Evolutionary conservation across 805 yeast species (phyloP), one percentile per base, ranked within the genome.

Genomic region (Pichia paraexigua): DNA sequence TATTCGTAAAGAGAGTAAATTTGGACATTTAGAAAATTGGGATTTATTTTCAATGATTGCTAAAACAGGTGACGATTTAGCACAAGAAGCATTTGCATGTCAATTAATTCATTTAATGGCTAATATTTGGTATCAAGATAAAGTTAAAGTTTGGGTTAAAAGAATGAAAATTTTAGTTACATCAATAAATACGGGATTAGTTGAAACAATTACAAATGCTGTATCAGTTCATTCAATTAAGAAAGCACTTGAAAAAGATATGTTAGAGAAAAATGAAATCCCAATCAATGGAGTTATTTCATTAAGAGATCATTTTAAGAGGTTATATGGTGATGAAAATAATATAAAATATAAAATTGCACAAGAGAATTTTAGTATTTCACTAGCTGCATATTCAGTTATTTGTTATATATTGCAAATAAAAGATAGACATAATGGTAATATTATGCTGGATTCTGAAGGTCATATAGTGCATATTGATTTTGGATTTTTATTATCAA

Each of bases 21-120:
- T 74, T 62, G 99, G 99, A 0, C 94, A 90, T 63, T 67, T 86
- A 32, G 87, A 85, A 25, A 87, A 89, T 64, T 94, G 99, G 99
- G 97, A 94, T 56, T 67, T 94, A 41, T 89, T 92, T 58, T 91
- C 97, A 0, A 97, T 92, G 2, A 94, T 94, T 63, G 96, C 95
- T 13, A 94, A 94, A 63, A 92, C 96, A 30, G 99, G 99, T 37
- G 92, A 87, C 61, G 99, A 94, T 69, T 67, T 94, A 48, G 86
- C 96, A 24, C 99, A 94, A 65, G 99, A 94, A 66, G 97, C 99
- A 0, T 90, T 94, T 73, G 99, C 99, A 0, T 90, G 97, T 56
- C 99, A 94, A 65, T 66, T 94, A 43, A 92, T 94, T 48, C 85
- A 86, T 54, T 85, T 95, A 24, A 87, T 92, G 70, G 82, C 95